Evolutionary conservation across 1,139 yeast species (phyloP), one percentile per base, ranked within the genome.

Genomic region (Zygoascus hellenicus): DNA sequence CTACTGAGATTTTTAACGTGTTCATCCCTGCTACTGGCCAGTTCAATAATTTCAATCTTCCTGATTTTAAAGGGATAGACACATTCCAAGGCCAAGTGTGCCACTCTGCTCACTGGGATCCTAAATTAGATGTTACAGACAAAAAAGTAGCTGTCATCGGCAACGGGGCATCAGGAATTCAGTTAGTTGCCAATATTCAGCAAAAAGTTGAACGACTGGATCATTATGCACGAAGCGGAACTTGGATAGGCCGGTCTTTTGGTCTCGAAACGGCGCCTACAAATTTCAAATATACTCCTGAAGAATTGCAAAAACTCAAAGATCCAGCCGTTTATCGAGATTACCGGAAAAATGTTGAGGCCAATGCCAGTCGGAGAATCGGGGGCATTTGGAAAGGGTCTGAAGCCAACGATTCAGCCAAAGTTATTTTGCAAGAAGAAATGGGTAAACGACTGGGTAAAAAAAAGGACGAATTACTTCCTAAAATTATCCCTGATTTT

Each of bases 151-250:
- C 67, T 13, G 68, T 72, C 15, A 59, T 73, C 41, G 77, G 77
- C 19, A 72, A 72, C 52, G 77, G 77, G 9, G 71, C 77, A 46
- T 68, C 75, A 14, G 77, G 75, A 6, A 69, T 68, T 37, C 77
- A 73, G 55, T 63, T 72, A 10, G 43, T 55, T 13, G 58, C 58
- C 9, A 52, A 54, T 34, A 29, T 54, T 3, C 53, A 45, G 17
- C 36, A 42, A n/a, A 22, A 34, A 26, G 57, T 55, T 14, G 35
- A 49, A 28, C 52, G 48, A 32, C 29, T 54, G 9, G 52, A 53
- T 43, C 54, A 54, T 31, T 51, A 46, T 35, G 55, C 45, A 11
- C 46, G 54, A 10, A 15, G 42, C 15, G 50, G 50, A 3, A 53
- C 55, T 11, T 54, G 57, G 57, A 49, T 54, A n/a, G 50, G 51